These are phyloP conservation scores for Chlorella sp. DNA, from an alignment of 139 green algal genomes.

Conservation along the genomic window DNA sequence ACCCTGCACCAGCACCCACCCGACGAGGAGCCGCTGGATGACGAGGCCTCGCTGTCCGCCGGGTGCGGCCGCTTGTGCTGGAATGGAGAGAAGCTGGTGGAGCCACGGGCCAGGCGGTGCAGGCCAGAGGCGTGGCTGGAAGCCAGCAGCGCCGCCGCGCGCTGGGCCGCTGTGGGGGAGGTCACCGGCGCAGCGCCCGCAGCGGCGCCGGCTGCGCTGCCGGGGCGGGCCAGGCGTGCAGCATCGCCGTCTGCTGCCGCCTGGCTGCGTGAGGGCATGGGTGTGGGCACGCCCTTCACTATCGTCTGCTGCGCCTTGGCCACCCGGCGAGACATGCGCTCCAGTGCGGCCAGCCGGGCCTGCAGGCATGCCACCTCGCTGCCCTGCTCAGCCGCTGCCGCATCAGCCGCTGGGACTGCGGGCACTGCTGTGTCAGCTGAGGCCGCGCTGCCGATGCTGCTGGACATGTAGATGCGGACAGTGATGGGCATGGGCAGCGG, in stretches of 20 bases:
- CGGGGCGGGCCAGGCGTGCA: neutral
- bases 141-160: neutral
- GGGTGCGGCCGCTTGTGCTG: constrained; percentile 23
- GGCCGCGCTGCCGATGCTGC: constrained; percentile 6
- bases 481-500: constrained; percentile 34
- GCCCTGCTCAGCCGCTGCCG: neutral
- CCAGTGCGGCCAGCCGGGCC: constrained; percentile 5
- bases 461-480: constrained; percentile 42
- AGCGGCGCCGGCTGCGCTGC: neutral
- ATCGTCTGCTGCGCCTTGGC: constrained; percentile 39
- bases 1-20: neutral
- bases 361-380: neutral
- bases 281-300: constrained; percentile 49
- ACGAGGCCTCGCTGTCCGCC: constrained; percentile 8
- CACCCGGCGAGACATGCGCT: constrained; percentile 39
- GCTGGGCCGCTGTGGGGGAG: neutral
- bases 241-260: neutral
- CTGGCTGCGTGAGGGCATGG: constrained; percentile 16
- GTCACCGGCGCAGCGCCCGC: no score
- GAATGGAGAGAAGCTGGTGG: constrained; percentile 32
- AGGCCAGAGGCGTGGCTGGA: constrained; percentile 26
- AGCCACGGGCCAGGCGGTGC: constrained; percentile 40
- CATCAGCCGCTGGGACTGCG: neutral
- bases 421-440: neutral
- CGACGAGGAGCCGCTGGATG: constrained; percentile 7